phyloP scores from a whole-genome alignment of 225 moss, liverwort and hornwort species.

The Bryum argenteum region DNA sequence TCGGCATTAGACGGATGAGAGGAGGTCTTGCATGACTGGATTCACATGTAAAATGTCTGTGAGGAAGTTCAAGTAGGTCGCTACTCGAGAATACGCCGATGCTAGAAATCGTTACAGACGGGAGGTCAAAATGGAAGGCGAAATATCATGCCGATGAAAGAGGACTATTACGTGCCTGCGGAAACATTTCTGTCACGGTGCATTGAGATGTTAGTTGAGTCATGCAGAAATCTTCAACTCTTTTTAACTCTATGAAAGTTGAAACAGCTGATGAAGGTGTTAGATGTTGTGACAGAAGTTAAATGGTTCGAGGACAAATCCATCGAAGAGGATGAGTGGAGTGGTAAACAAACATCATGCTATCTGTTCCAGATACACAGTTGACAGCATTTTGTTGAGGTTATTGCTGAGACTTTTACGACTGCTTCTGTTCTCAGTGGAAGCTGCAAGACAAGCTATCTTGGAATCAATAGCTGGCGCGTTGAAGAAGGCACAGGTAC shows the following conservation, averaged over 20 bases:
- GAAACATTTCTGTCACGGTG: neutral
- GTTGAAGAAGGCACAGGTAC: constrained; percentile 55
- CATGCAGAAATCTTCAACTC: no score
- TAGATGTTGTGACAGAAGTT: no score
- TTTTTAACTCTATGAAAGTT: no score
- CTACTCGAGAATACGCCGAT: no score
- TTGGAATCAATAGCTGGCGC: constrained; percentile 83
- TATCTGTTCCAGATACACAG: neutral
- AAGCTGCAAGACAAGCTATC: constrained; percentile 68
- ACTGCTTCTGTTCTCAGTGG: constrained; percentile 48
- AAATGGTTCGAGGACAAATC: no score
- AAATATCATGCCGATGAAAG: neutral
- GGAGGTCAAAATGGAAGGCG: neutral
- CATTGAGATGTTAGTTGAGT: neutral
- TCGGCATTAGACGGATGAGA: neutral
- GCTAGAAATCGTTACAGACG: neutral
- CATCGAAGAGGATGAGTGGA: neutral
- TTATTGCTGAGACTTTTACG: constrained; percentile 20
- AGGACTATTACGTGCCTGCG: constrained; percentile 4
- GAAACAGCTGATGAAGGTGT: no score
- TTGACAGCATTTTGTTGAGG: neutral
- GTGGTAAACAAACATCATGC: neutral
- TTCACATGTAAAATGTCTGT: neutral
- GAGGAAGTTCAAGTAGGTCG: neutral
- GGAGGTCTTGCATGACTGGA: neutral